A percentile compares a stretch with the other conserved stretches of the same genome.
Evolutionary conservation across 2,329 filamentous ascomycete genomes (phyloP).

Genomic region (Sporothrix sp.): DNA sequence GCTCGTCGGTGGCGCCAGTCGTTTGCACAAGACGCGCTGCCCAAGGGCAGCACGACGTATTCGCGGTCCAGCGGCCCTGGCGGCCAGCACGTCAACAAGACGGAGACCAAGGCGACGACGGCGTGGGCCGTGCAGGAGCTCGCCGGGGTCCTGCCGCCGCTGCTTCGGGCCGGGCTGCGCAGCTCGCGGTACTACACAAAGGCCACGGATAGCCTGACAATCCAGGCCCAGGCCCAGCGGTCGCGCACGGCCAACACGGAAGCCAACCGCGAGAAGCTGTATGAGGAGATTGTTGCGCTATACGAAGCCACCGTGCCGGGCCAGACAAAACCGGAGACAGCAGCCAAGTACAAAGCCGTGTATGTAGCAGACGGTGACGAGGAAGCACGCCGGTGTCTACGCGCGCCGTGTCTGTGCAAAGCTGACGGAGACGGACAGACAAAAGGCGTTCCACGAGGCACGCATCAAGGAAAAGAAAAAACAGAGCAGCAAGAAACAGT

Average conservation of each 20-base stretch:
- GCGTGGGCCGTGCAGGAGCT: slow-evolving; percentile 41
- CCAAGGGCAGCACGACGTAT: slow-evolving; percentile 43
- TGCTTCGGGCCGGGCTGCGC: slow-evolving; percentile 39
- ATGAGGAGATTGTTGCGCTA: slow-evolving; percentile 38
- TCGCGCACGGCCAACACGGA: slow-evolving; percentile 42
- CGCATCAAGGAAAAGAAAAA: slow-evolving; percentile 41
- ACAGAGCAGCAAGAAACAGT: slow-evolving; percentile 41
- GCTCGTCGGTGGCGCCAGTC: slow-evolving; percentile 42
- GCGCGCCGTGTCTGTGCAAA: not conserved
- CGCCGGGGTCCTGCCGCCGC: slow-evolving; percentile 33
- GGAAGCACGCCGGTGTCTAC: not conserved
- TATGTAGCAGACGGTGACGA: slow-evolving; percentile 24
- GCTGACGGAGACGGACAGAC: slow-evolving; percentile 24
- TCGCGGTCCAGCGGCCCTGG: slow-evolving; percentile 52
- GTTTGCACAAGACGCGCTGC: slow-evolving; percentile 35
- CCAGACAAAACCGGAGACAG: slow-evolving; percentile 36
- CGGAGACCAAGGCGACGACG: slow-evolving; percentile 50
- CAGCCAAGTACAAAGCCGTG: slow-evolving; percentile 40
- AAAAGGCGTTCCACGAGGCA: slow-evolving; percentile 35
- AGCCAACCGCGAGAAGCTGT: slow-evolving; percentile 40
- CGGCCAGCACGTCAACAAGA: slow-evolving; percentile 56
- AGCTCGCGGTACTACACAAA: slow-evolving; percentile 45
- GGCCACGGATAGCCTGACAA: slow-evolving; percentile 41
- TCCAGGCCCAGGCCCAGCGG: slow-evolving; percentile 46
- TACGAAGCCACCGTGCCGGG: slow-evolving; percentile 38